Evolutionary conservation across 495 filamentous ascomycete species (phyloP).

Genomic region (Elasticomyces elasticus): DNA sequence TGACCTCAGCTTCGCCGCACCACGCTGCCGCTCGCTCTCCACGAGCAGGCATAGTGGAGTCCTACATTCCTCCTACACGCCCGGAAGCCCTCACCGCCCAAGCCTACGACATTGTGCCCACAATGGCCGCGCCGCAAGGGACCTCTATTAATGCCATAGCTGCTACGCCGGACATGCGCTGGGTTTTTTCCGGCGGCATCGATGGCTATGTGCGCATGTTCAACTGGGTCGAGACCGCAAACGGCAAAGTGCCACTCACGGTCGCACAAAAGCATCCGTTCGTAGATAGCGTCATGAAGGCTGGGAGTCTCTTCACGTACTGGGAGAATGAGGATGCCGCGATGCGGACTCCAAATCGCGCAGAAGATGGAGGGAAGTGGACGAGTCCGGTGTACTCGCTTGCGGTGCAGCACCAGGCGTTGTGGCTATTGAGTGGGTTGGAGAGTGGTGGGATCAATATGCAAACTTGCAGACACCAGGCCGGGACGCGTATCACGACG

Average conservation of each 20-base stretch:
- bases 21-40: conserved; percentile 29
- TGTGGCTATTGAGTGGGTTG: conserved; percentile 84
- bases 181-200: conserved; percentile 85
- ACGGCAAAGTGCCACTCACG: conserved; percentile 85
- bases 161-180: conserved; percentile 88
- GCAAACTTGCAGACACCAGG: conserved; percentile 88
- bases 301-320: conserved; percentile 84
- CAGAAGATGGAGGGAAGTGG: conserved; percentile 42
- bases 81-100: conserved; percentile 70
- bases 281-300: conserved; percentile 92
- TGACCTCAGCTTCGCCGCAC: conserved; percentile 42
- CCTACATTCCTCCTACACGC: conserved; percentile 58
- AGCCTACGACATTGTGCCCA: conserved; percentile 91
- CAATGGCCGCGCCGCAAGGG: conserved; percentile 88
- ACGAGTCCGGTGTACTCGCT: conserved; percentile 88
- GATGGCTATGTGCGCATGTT: conserved; percentile 94
- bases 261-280: conserved; percentile 96
- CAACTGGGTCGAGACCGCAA: conserved; percentile 90
- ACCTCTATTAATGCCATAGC: conserved; percentile 92
- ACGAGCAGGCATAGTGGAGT: conserved; percentile 24
- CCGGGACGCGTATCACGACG: conserved; percentile 75
- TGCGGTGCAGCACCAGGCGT: conserved; percentile 75
- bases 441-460: conserved; percentile 90
- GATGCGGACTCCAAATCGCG: conserved; percentile 12
- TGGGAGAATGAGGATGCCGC: conserved; percentile 80